Percentiles rank a stretch among this genome's conserved stretches.
Conservation (phyloP, 371 early-diverging fungal genomes). For the Saksenaea vasiformis region DNA sequence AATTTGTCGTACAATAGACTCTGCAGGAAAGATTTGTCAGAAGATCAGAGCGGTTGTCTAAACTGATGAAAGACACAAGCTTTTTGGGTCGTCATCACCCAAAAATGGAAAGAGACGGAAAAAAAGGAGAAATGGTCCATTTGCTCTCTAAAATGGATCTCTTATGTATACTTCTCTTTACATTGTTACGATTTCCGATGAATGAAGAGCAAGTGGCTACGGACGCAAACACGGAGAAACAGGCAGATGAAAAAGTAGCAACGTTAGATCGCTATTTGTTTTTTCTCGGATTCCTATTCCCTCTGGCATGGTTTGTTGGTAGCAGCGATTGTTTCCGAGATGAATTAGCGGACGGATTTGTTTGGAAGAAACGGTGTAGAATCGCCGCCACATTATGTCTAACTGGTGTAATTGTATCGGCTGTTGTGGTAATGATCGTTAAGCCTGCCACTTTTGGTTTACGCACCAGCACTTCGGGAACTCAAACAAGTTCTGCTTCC, state of each 20-base stretch:
- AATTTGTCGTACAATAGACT: too few relatives aligned
- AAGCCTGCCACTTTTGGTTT: constrained; percentile 41
- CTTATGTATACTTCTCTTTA: too few relatives aligned
- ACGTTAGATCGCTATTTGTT: constrained; percentile 27
- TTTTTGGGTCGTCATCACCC: too few relatives aligned
- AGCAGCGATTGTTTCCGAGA: constrained; percentile 25
- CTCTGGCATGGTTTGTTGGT: constrained; percentile 42
- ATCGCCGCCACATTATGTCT: constrained; percentile 41
- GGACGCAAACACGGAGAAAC: not conserved
- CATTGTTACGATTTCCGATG: too few relatives aligned
- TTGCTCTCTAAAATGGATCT: too few relatives aligned
- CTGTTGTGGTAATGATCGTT: constrained; percentile 34
- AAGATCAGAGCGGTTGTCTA: too few relatives aligned
- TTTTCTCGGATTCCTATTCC: constrained; percentile 38
- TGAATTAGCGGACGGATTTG: not conserved
- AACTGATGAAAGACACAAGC: too few relatives aligned
- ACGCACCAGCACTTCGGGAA: constrained; percentile 26
- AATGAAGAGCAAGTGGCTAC: not conserved
- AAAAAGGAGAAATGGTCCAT: too few relatives aligned
- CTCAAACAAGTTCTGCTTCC: constrained; percentile 33
- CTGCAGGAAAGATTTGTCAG: too few relatives aligned
- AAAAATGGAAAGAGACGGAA: too few relatives aligned
- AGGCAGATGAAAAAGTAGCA: not conserved
- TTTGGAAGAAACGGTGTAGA: constrained; percentile 49
- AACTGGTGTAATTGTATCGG: constrained; percentile 25